Evolutionary conservation across 148 eudicot species (phyloP).

Genomic region (Rhododendron simsii): DNA sequence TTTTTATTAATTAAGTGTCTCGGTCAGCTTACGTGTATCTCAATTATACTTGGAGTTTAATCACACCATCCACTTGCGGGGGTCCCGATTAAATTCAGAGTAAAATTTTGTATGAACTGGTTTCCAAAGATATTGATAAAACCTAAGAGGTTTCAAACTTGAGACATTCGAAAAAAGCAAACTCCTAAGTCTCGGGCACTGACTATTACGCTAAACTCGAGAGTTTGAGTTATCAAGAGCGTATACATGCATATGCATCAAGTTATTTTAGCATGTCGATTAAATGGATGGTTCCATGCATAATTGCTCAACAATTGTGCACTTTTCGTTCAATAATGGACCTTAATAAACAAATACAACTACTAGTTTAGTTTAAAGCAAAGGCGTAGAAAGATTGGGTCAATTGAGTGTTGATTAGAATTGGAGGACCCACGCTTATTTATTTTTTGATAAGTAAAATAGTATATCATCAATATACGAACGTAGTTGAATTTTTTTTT

Average conservation of each 20-base stretch:
- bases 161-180: no score
- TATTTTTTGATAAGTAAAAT: background rate
- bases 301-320: background rate
- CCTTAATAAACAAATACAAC: background rate
- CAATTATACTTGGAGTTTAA: background rate
- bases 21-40: background rate
- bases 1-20: background rate
- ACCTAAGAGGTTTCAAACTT: no score
- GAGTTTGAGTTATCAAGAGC: no score
- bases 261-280: background rate
- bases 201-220: no score
- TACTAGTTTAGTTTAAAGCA: background rate
- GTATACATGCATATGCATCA: no score
- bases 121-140: no score
- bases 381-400: background rate
- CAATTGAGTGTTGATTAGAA: background rate
- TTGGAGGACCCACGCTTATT: background rate
- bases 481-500: no score
- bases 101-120: background rate
- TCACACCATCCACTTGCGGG: background rate
- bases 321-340: background rate
- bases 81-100: background rate
- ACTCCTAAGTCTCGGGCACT: no score
- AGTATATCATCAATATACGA: no score
- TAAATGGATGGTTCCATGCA: background rate